These are phyloP conservation scores for Boletus coccyginus DNA, from an alignment of 768 basidiomycete genomes.

Conservation along the genomic window DNA sequence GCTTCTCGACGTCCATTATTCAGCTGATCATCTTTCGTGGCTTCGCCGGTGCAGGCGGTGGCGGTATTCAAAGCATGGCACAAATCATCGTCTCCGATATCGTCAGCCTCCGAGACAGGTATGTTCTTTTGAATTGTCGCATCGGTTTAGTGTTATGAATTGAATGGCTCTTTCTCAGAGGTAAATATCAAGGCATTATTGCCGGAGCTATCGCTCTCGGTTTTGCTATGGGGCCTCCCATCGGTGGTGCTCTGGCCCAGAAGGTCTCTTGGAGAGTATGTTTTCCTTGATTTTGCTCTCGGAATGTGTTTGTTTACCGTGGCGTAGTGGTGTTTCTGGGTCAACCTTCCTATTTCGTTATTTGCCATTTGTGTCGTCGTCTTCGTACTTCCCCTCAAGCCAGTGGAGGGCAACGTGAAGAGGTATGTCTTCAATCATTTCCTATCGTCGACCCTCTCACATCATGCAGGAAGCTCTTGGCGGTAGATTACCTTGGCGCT, in stretches of 20 bases:
- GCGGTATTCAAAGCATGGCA: constrained; percentile 64
- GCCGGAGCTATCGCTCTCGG: constrained; percentile 53
- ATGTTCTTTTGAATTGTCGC: constrained; percentile 5
- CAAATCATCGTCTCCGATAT: constrained; percentile 76
- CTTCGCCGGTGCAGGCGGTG: constrained; percentile 67
- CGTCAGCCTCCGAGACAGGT: constrained; percentile 66
- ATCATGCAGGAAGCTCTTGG: constrained; percentile 52
- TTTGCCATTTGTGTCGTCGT: constrained; percentile 53
- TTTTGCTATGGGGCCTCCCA: constrained; percentile 63
- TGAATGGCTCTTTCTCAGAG: constrained; percentile 34
- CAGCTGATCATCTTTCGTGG: constrained; percentile 70
- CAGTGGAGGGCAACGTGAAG: constrained; percentile 58
- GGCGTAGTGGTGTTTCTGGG: constrained; percentile 71
- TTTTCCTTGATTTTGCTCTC: neutral
- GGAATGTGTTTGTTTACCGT: neutral
- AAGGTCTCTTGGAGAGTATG: constrained; percentile 61
- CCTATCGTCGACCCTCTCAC: neutral
- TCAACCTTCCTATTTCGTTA: constrained; percentile 60
- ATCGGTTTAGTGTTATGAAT: neutral
- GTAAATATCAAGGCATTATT: constrained; percentile 78
- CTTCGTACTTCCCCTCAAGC: constrained; percentile 66
- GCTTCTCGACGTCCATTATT: constrained; percentile 61
- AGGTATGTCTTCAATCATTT: constrained; percentile 29
- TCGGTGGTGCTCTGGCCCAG: constrained; percentile 65
- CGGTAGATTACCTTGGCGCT: constrained; percentile 63